Evolutionary conservation across 345 rosid genomes (phyloP).

Genomic region (Luvunga scandens): DNA sequence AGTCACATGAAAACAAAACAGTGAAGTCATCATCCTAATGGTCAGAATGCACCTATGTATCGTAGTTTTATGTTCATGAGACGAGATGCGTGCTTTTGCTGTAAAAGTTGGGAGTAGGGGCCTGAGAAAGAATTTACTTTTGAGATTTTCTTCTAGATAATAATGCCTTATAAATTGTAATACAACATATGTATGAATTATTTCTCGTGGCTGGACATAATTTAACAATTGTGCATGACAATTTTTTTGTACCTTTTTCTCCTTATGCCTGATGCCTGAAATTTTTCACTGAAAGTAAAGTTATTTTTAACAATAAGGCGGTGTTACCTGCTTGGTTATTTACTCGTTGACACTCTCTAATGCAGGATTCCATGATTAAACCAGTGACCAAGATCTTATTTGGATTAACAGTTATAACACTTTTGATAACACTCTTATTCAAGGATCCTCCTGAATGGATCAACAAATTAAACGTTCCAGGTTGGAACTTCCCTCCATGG

Average conservation of each 20-base stretch:
- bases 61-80: not conserved
- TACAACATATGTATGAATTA: not conserved
- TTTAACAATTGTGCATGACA: not conserved
- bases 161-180: not conserved
- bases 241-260: not conserved
- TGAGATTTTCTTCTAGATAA: not conserved
- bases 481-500: conserved; percentile 81
- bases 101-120: not conserved
- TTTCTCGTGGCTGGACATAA: not conserved
- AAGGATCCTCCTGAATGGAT: conserved; percentile 76
- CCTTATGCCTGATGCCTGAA: not conserved
- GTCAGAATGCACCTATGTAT: not conserved
- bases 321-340: conserved; percentile 2
- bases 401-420: conserved; percentile 48
- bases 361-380: conserved; percentile 79
- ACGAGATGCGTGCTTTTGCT: not conserved
- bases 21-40: not conserved
- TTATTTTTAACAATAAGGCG: not conserved
- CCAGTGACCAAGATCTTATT: conserved; percentile 84
- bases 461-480: conserved; percentile 37
- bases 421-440: conserved; percentile 49
- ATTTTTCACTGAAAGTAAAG: not conserved
- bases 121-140: not conserved
- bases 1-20: not conserved
- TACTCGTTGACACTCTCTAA: not conserved